Evolutionary conservation across 192 early-diverging fungal species (phyloP).

Genomic region (Pilobolus umbonatus): DNA sequence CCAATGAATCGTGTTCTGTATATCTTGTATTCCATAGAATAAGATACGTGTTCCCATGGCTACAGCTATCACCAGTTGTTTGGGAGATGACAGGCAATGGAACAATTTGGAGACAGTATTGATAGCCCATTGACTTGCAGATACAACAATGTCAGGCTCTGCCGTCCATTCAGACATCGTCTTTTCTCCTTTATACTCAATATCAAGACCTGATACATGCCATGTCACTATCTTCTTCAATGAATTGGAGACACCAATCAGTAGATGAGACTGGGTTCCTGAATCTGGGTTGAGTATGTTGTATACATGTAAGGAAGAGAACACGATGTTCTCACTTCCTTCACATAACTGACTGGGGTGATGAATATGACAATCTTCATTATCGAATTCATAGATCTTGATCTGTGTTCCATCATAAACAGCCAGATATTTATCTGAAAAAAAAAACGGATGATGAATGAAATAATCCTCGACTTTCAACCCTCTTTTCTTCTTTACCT

Average conservation of each 20-base stretch:
- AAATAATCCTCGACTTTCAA: not conserved
- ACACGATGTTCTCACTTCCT: not conserved
- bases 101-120: slow-evolving; percentile 12
- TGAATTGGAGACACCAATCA: slow-evolving; percentile 14
- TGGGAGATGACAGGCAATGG: not conserved
- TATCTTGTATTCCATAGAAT: slow-evolving; percentile 8
- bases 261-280: not conserved
- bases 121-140: slow-evolving; percentile 3
- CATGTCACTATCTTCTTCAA: slow-evolving; percentile 2
- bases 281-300: slow-evolving; percentile 1
- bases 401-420: slow-evolving; percentile 26
- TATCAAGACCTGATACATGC: not conserved
- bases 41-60: not conserved
- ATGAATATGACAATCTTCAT: slow-evolving; percentile 19
- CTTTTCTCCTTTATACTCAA: not conserved
- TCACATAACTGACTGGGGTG: slow-evolving; percentile 6
- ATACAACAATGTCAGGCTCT: not conserved
- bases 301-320: slow-evolving; percentile 20
- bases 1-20: not conserved
- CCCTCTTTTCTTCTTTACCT: slow-evolving; percentile 12
- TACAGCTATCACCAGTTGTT: not conserved
- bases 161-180: slow-evolving; percentile 1
- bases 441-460: not conserved
- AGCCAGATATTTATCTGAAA: slow-evolving; percentile 17
- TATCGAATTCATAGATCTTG: slow-evolving; percentile 17